Conservation (phyloP, 345 rosid genomes). For the Tarenaya hassleriana region DNA sequence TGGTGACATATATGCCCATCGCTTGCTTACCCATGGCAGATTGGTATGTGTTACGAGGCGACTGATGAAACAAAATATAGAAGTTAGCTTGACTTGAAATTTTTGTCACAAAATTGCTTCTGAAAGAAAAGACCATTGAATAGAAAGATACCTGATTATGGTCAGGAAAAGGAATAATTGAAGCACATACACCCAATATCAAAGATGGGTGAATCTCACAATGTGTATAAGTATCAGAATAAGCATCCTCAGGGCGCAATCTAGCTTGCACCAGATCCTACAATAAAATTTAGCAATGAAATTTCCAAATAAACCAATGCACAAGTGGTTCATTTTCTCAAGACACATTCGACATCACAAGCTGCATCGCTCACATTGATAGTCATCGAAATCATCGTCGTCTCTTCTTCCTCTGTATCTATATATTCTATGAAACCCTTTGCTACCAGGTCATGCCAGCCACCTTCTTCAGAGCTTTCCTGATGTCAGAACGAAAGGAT, state of each 20-base stretch:
- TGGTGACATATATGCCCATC: conserved; percentile 97
- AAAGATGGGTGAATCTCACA: conserved; percentile 98
- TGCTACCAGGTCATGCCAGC: conserved; percentile 92
- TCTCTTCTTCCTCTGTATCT: conserved; percentile 98
- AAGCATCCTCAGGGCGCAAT: conserved; percentile 66
- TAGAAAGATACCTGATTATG: conserved; percentile 79
- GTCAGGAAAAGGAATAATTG: conserved; percentile 98
- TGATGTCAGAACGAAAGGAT: conserved; percentile 30
- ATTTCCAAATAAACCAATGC: conserved; percentile 22
- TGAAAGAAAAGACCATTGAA: conserved; percentile 6
- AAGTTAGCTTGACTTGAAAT: conserved; percentile 27
- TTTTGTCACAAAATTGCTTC: conserved; percentile 18
- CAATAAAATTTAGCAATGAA: conserved; percentile 15
- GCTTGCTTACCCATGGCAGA: conserved; percentile 99
- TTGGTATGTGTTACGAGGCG: conserved; percentile 98
- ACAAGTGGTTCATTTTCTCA: conserved; percentile 17
- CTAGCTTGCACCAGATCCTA: conserved; percentile 96
- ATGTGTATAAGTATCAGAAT: conserved; percentile 83
- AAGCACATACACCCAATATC: conserved; percentile 95
- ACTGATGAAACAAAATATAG: conserved; percentile 37
- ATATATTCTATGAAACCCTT: conserved; percentile 88
- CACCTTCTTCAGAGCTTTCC: conserved; percentile 83
- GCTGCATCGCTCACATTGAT: conserved; percentile 59
- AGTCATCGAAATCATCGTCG: conserved; percentile 99
- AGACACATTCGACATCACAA: conserved; percentile 1